phyloP scores from a whole-genome alignment of 2,329 filamentous ascomycete genomes.

The Didymella sp. region DNA sequence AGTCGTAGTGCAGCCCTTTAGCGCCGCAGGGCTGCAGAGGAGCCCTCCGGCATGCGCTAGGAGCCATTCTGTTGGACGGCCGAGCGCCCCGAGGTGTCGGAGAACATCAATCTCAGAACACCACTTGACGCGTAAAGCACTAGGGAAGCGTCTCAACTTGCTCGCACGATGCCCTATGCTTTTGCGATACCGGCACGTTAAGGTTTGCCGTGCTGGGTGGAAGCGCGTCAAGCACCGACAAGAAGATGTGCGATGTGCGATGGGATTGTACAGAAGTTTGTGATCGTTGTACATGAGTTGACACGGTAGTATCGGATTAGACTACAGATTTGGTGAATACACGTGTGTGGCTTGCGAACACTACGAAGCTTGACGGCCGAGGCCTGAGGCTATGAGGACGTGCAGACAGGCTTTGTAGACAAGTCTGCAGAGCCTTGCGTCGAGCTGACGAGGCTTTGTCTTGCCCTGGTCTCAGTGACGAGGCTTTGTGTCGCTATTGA shows the following conservation, averaged over 20 bases:
- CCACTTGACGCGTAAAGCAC: constrained; percentile 3
- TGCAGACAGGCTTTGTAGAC: not conserved
- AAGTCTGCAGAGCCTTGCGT: not conserved
- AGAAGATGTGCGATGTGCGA: constrained; percentile 13
- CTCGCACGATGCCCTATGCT: not conserved
- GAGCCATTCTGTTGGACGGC: not conserved
- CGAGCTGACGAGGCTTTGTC: constrained; percentile 9
- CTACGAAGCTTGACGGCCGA: too few relatives aligned
- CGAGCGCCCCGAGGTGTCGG: not conserved
- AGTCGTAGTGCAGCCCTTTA: not conserved
- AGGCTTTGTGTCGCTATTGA: constrained; percentile 19
- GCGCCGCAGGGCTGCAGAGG: not conserved
- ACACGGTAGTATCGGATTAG: not conserved
- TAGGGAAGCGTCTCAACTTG: not conserved
- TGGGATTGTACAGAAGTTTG: not conserved
- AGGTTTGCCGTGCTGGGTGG: not conserved
- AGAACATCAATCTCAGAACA: not conserved
- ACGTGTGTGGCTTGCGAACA: too few relatives aligned
- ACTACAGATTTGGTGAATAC: not conserved
- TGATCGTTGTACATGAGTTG: constrained; percentile 3
- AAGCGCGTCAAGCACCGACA: constrained; percentile 3
- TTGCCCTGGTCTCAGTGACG: not conserved
- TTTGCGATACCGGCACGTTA: not conserved
- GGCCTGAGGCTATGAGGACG: constrained; percentile 2
- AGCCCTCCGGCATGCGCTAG: not conserved